Conservation (phyloP, 2,329 filamentous ascomycete genomes). For the Trichoderma arundinaceum region DNA sequence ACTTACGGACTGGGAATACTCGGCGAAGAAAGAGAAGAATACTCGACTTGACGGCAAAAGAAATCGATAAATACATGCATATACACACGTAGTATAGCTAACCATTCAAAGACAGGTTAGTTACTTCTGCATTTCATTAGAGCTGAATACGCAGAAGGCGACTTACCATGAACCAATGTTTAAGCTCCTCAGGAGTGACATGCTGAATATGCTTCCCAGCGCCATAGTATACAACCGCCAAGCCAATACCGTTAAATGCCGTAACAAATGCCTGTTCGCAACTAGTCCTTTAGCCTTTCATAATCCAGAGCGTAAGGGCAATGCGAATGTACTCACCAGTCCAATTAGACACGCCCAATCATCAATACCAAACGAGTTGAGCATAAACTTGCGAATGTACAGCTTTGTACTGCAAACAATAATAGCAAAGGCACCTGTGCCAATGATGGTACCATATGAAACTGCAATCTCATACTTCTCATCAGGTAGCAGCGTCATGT, state of each 20-base stretch:
- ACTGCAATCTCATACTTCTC: not conserved
- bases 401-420: not conserved
- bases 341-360: not conserved
- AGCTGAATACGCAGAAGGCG: not conserved
- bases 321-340: not conserved
- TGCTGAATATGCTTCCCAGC: constrained; percentile 14
- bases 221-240: constrained; percentile 18
- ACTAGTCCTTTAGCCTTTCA: not conserved
- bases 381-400: not conserved
- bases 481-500: not conserved
- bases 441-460: constrained; percentile 4
- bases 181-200: constrained; percentile 3
- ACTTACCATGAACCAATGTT: constrained; percentile 14
- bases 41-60: constrained; percentile 19
- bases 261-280: not conserved
- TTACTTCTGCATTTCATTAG: not conserved
- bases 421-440: not conserved
- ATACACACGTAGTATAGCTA: constrained; percentile 19
- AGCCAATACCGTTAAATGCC: constrained; percentile 12
- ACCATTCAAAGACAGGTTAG: not conserved
- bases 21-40: constrained; percentile 17
- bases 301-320: not conserved
- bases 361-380: not conserved
- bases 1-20: constrained; percentile 21
- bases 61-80: constrained; percentile 6